Base-by-base conservation (phyloP, 108 stramenopile genomes). In the Nannochloropsis gaditana region DNA sequence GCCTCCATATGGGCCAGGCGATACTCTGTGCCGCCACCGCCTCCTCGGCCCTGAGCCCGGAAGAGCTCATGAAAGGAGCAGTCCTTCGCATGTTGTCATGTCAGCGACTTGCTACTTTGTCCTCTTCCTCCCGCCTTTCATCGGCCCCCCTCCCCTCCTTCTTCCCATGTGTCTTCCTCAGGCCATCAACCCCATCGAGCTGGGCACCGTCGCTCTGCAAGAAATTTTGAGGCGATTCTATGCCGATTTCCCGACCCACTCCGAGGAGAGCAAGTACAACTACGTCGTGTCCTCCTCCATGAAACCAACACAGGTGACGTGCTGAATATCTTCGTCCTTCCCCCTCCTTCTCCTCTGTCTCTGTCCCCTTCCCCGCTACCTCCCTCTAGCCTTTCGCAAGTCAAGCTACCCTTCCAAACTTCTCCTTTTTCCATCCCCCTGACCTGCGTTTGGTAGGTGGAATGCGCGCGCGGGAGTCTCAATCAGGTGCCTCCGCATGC, bases 401-500 rank as follows among this genome's bases (percentile, higher is more conserved):
- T 31, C 31, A 31, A 31, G 0, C 31, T 31, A 11, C 41, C 80
- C 42, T 47, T 10, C 84, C 10, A 31, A 31, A 31, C 41, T 41
- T 41, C 45, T 41, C 10, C 83, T 41, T 9, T n/a, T 44, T 11
- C 11, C 31, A 31, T 31, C 31, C 31, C 31, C 31, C 31, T 31
- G 31, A 31, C 31, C 31, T 31, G 31, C 31, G 1, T 31, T 1
- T 31, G 31, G 31, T 31, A 90, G 47, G 84, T 87, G 11, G 85
- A 89, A 81, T 91, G 91, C 81, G 91, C 92, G 11, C 83, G 90
- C 81, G 92, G 92, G 11, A 90, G 88, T 43, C 79, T 93, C 43
- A 93, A 93, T 81, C 92, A 93, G 90, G 84, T 93, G 19, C 92
- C 92, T 9, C 90, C 92, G 59, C 88, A 91, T 50, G 90, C 91